These are phyloP conservation scores for Flaveria linearis DNA, from an alignment of 129 eudicot genomes.

Conservation along the genomic window DNA sequence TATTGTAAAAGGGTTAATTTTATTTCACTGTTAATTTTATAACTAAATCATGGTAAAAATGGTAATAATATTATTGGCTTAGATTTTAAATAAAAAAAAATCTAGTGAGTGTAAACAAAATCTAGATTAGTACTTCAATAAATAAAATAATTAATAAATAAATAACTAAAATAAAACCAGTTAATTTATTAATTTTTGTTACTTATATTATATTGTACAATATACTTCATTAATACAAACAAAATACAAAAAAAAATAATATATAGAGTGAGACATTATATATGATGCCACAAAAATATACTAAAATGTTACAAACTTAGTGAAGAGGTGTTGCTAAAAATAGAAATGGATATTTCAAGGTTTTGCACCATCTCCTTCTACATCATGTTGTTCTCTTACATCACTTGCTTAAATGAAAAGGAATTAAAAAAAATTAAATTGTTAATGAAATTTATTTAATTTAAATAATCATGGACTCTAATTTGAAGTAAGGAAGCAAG, in stretches of 20 bases:
- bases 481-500: slow-evolving; percentile 14
- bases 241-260: not conserved
- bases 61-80: too few species aligned
- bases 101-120: too few species aligned
- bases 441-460: not conserved
- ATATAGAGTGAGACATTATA: not conserved
- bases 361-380: slow-evolving; percentile 22
- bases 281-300: not conserved
- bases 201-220: too few species aligned
- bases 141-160: too few species aligned
- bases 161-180: too few species aligned
- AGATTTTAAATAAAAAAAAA: too few species aligned
- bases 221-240: not conserved
- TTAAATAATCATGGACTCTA: not conserved
- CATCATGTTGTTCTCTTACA: slow-evolving; percentile 21
- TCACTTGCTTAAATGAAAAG: slow-evolving; percentile 15
- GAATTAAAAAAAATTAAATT: not conserved
- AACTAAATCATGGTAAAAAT: too few species aligned
- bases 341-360: slow-evolving; percentile 26
- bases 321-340: slow-evolving; percentile 22
- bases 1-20: too few species aligned
- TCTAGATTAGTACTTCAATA: too few species aligned
- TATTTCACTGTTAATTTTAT: too few species aligned
- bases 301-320: slow-evolving; percentile 12
- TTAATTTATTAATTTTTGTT: not conserved